Conservation (phyloP, 1,284 basidiomycete genomes). For the Athelia sp. region DNA sequence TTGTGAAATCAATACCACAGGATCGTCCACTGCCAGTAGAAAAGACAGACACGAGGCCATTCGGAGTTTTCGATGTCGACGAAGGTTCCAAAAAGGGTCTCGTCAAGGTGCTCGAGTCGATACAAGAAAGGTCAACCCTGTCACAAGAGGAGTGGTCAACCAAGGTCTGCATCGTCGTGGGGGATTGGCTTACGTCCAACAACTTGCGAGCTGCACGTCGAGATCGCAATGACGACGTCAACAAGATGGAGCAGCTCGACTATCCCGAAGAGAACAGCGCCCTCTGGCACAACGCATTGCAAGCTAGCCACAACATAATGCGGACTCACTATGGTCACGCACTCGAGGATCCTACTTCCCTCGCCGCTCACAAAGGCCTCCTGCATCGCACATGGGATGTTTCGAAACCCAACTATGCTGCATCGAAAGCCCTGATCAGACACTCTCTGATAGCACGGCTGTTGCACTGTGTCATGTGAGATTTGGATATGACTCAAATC, state of each 20-base stretch:
- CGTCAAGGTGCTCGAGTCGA: slow-evolving; percentile 9
- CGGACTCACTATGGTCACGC: slow-evolving; percentile 7
- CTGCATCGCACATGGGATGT: slow-evolving; percentile 17
- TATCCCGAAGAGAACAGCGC: slow-evolving; percentile 6
- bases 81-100: slow-evolving; percentile 12
- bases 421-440: slow-evolving; percentile 15
- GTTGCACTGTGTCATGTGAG: slow-evolving; percentile 16
- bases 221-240: slow-evolving; percentile 6
- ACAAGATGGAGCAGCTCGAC: slow-evolving; percentile 6
- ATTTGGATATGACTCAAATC: background rate
- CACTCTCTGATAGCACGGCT: slow-evolving; percentile 14
- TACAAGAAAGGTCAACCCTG: slow-evolving; percentile 7
- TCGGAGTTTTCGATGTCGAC: slow-evolving; percentile 9
- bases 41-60: slow-evolving; percentile 8
- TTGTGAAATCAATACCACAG: background rate
- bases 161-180: slow-evolving; percentile 6
- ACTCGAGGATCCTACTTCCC: slow-evolving; percentile 4
- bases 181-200: slow-evolving; percentile 9
- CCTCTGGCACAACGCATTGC: slow-evolving; percentile 8
- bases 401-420: slow-evolving; percentile 18
- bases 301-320: slow-evolving; percentile 5
- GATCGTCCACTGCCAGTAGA: slow-evolving; percentile 6
- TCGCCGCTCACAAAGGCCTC: slow-evolving; percentile 16
- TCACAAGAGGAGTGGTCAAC: slow-evolving; percentile 6
- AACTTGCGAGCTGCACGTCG: slow-evolving; percentile 5